Base-by-base conservation (phyloP, 768 basidiomycete species). In the Russula compacta region DNA sequence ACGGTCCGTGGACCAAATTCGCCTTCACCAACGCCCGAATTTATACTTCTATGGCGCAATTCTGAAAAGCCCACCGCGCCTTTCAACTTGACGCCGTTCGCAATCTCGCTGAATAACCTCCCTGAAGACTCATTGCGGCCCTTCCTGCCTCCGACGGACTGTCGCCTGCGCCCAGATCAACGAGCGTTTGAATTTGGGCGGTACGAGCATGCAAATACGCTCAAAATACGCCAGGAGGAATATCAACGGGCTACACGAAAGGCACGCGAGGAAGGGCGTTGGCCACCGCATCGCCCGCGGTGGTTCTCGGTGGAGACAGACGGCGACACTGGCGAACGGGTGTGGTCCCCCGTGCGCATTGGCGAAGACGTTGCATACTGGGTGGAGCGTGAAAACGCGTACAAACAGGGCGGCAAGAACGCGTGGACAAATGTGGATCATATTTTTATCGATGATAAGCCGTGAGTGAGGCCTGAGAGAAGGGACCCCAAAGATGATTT, bases 61-160 rank as follows among this genome's bases (percentile, higher is more conserved):
- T 92, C 92, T 21, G 83, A 84, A 58, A 97, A 97, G 69, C 78
- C 79, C 0, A 75, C 78, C 0, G 84, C 87, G 11, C 95, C 95
- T 0, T 98, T 98, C 79, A 97, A 97, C 73, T 81, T 98, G 21
- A 95, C 95, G 0, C 95, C 94, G 0, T 98, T 87, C 70, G 94
- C 95, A 1, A 83, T 97, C 64, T 92, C 92, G 0, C 76, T 97
- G 61, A 98, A 98, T 69, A 85, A 95, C 69, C 89, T 89, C 60
- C 92, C 92, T 0, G 73, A 76, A 40, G 81, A 84, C 10, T 81
- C 81, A 3, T 75, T 98, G 12, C 77, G 77, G 59, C 83, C 85
- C 5, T 91, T 82, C 71, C 66, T 98, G 2, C 85, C 86, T 33
- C 90, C 92, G 1, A 98, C 95, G 3, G 95, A 98, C 73, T 98